Evolutionary conservation across 2,329 filamentous ascomycete genomes (phyloP).

Genomic region (Paramyrothecium roridum): DNA sequence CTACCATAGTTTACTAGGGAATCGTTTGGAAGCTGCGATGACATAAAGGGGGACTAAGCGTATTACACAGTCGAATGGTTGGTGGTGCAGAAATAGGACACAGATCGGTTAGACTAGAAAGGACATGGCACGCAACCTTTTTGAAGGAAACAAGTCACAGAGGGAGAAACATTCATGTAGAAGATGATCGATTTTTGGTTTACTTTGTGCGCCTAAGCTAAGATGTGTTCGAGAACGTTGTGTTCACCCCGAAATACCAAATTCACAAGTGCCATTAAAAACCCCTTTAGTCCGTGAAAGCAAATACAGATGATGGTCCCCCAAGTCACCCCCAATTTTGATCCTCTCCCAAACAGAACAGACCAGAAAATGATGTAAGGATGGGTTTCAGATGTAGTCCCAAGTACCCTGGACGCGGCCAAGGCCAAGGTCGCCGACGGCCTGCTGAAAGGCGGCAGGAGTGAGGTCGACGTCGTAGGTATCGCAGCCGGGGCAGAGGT

Average conservation of each 20-base stretch:
- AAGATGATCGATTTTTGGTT: neutral
- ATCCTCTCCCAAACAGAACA: neutral
- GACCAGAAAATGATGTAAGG: neutral
- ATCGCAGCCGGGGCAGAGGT: slow-evolving; percentile 56
- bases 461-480: slow-evolving; percentile 47
- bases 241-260: neutral
- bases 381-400: slow-evolving; percentile 16
- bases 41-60: too few species aligned
- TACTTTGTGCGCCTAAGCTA: neutral
- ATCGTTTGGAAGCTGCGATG: too few species aligned
- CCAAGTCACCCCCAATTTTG: neutral
- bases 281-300: neutral
- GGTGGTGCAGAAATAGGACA: too few species aligned
- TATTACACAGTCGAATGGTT: too few species aligned
- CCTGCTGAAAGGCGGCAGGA: slow-evolving; percentile 39
- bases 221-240: neutral
- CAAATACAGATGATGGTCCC: slow-evolving; percentile 1
- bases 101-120: too few species aligned
- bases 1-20: too few species aligned
- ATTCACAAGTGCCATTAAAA: neutral
- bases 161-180: neutral
- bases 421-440: slow-evolving; percentile 30
- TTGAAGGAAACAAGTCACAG: neutral
- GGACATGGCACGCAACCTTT: neutral
- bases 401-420: slow-evolving; percentile 19